Evolutionary conservation across 306 rosid genomes (phyloP), one percentile per base, ranked within the genome.

Genomic region (Cucurbita maxima): DNA sequence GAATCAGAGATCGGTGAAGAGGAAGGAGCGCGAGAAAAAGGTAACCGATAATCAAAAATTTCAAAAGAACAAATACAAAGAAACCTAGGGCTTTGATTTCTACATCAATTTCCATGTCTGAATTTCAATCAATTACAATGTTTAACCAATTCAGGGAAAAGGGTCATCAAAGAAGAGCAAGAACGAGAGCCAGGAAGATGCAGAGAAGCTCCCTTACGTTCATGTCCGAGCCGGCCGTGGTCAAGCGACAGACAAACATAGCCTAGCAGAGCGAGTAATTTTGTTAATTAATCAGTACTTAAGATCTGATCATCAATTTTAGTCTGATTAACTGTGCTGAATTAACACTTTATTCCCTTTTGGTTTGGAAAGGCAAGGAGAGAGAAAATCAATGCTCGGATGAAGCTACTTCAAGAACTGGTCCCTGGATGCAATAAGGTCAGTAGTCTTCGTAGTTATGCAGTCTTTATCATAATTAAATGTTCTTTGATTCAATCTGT

Each of bases 401-500:
- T 94, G 98, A 94, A 94, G 84, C 76, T 88, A 66, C 88, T 94
- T 43, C 98, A 94, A 79, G 98, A 94, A 77, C 88, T 94, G 89
- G 98, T 94, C 92, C 98, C 98, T 14, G 98, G 98, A 20, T 94
- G 98, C 91, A 85, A 82, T 30, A 90, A 94, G 98, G 97, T 94
- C 57, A 53, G 57, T 76, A 64, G 87, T 56, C 71, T 64, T 75
- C 50, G 76, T 79, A 43, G 81, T 53, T 76, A 71, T 63, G 61
- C 78, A 71, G 79, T 75, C 83, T 53, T 75, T 81, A 81, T 75
- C 61, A 63, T 76, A 70, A 64, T 52, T 79, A 74, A 80, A 58
- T 78, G 63, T 53, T 20, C 59, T 67, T 80, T 81, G 79, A 76
- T 78, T 77, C 61, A 70, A 77, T 71, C 58, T 81, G 79, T 77